Base-by-base conservation (phyloP, 163 green algal species). In the Scenedesmus sp. region DNA sequence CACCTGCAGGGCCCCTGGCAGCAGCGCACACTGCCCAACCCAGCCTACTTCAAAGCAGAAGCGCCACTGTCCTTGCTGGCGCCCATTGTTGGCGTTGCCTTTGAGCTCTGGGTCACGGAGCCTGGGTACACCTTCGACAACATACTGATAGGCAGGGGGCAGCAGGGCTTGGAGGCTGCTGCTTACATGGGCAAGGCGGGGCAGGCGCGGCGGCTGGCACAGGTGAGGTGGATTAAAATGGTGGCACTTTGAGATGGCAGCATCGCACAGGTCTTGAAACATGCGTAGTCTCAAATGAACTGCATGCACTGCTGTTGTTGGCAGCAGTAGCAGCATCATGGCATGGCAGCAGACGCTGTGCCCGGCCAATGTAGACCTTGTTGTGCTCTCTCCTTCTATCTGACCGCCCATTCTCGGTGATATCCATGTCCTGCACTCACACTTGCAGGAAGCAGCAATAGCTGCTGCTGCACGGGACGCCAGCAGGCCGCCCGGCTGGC, bases 51-150 rank as follows among this genome's bases (percentile, higher is more conserved):
- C 92, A 91, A 98, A 74, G 96, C 98, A 82, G 81, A 94, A 0
- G 66, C 87, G 1, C 98, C 98, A 0, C 91, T 99, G 46, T 84
- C 84, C 18, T 93, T 96, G 89, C 93, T 99, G n/a, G 96, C 94
- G 57, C 74, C 94, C 77, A 96, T 99, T 0, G 96, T 93, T 6
- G 98, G 90, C 18, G 97, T 98, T 13, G 98, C 96, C 18, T 93
- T 99, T 81, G 98, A 99, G 95, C 97, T 99, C 92, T 99, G 98
- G 98, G 98, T 97, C 85, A 93, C 84, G 10, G 96, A 97, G 92
- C 46, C 95, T 7, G 95, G 95, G 83, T 98, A 99, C 95, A 95
- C 95, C 79, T 99, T 99, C 84, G 96, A 98, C 95, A 98, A 98
- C 93, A 91, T 99, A 18, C 73, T 99, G 54, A 67, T 99, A 10